Evolutionary conservation across 352 stramenopile species (phyloP), one percentile per base, ranked within the genome.

Genomic region (Bremia lactucae): DNA sequence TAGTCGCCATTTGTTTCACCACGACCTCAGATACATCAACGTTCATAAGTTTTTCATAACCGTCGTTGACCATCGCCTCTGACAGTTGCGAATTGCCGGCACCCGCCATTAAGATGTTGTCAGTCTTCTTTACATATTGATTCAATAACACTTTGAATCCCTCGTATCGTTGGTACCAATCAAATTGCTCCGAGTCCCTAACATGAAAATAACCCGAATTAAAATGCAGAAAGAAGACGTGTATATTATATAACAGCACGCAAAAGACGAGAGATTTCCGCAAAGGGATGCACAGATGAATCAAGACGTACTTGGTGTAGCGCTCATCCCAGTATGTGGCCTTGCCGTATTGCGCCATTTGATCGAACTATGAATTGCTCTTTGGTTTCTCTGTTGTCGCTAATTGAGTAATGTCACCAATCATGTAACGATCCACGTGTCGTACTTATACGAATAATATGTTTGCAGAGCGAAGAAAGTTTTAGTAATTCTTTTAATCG

Each of bases 41-140:
- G 67, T 98, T 98, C 51, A 94, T 83, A 59, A 98, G 87, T 44
- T 82, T 95, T 45, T 94, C 79, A 68, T 88, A 98, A 3, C 84
- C 91, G 62, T 97, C 91, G 51, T 96, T 94, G 36, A 91, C 88
- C 89, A 97, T 97, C 46, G 97, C 92, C 57, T 97, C 92, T 41
- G 78, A 96, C 39, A 97, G 58, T 0, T 87, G 69, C 34, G 91
- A 97, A 63, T 97, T 97, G 38, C 92, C 92, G 11, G 81, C 87
- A 31, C 92, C 92, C 6, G 85, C 63, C 80, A 97, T 96, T 8
- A 97, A 68, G 34, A 98, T 83, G 15, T 68, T 50, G 52, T 97
- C 92, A 37, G 87, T 90, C 68, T 97, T 96, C 59, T 96, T 95
- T 10, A 98, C 63, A 35, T 97, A 95, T 55, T 96, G 82, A 28